phyloP scores from a whole-genome alignment of 2,329 filamentous ascomycete genomes.

The Epichloe bromicola region DNA sequence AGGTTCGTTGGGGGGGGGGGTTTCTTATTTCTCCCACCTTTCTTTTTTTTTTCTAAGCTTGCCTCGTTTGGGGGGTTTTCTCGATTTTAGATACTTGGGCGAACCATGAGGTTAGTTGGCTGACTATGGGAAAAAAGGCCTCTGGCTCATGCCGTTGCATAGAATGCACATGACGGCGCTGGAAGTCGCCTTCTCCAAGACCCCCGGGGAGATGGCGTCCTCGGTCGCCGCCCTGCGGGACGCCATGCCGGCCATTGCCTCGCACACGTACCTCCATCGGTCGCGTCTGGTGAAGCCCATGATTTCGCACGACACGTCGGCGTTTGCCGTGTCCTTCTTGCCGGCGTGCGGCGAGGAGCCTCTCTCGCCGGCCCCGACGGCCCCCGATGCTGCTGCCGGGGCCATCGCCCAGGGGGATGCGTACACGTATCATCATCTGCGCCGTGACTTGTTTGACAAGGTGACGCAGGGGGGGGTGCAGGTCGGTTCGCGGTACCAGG shows the following conservation, averaged over 20 bases:
- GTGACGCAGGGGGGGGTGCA: conserved; percentile 51
- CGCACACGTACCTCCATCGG: conserved; percentile 54
- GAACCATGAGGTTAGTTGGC: no score
- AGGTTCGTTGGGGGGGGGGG: conserved; percentile 33
- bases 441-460: conserved; percentile 59
- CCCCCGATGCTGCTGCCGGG: conserved; percentile 20
- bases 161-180: conserved; percentile 76
- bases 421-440: conserved; percentile 86
- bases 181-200: conserved; percentile 72
- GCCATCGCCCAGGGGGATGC: conserved; percentile 38
- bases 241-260: conserved; percentile 45
- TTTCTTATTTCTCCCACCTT: background rate
- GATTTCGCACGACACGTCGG: conserved; percentile 73
- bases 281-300: conserved; percentile 69
- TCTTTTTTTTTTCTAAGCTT: no score
- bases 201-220: conserved; percentile 49
- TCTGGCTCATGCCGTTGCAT: conserved; percentile 77
- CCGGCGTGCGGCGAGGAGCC: conserved; percentile 52
- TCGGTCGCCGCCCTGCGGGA: conserved; percentile 47
- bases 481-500: conserved; percentile 69
- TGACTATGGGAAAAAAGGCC: conserved; percentile 29
- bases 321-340: conserved; percentile 75
- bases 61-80: no score
- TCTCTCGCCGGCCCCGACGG: conserved; percentile 24
- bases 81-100: no score